Evolutionary conservation across 805 yeast genomes (phyloP), one percentile per base, ranked within the genome.

Genomic region (Ogataea haglerorum): DNA sequence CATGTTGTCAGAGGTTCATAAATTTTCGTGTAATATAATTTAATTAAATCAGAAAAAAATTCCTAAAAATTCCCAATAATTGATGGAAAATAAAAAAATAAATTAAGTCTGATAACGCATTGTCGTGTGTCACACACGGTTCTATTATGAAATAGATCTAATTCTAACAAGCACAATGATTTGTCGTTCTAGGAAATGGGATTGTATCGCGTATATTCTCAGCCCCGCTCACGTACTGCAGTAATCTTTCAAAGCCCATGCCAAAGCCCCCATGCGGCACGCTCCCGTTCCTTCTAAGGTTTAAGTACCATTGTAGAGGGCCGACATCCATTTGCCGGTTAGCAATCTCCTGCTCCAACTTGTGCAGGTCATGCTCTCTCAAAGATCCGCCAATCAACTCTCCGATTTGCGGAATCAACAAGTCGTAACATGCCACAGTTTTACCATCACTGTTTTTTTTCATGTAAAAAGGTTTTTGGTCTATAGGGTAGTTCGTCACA

Each of bases 201-300:
- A 86, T 80, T 7, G 85, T 85, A 53, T 93, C 99, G 51, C 85
- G 74, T 30, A 93, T 78, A 57, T 90, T 93, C 22, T 82, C 90
- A 14, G 82, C 69, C 3, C 81, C 88, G 6, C 80, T 72, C 40
- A 89, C 64, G 50, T 82, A 90, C 40, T 84, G 78, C 12, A 93
- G 60, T 22, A 93, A 64, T 45, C 99, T 69, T 60, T 93, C 99
- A 51, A 90, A 78, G 0, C 99, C 99, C 70, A 93, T 68, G 0
- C 99, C 99, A 63, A 84, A 93, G 0, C 99, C 99, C 34, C 99
- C 99, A 58, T 91, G 98, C 0, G 97, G 96, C 16, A 82, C 82
- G 2, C 85, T 68, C 0, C 97, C 98, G 51, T 84, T 80, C 46
- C 68, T 68, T 45, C 99, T 70, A 7, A 85, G 68, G 1, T 81